These are phyloP conservation scores for Chlamydomonas sphaeroides DNA, from an alignment of 139 green algal genomes.

Conservation along the genomic window DNA sequence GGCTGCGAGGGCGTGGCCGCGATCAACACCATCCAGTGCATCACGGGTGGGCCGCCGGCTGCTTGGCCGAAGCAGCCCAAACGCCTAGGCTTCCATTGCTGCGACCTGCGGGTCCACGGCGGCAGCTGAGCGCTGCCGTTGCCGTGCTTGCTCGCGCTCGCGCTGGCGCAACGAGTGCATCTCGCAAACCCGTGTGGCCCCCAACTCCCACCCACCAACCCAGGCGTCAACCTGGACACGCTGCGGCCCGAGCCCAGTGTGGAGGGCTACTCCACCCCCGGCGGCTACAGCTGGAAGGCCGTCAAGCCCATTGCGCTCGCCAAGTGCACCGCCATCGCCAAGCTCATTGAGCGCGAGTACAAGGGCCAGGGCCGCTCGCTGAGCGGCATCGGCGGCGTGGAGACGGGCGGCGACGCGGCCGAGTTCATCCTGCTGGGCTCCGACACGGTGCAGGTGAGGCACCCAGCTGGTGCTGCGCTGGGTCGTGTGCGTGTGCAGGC, in stretches of 20 bases:
- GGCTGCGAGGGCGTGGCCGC: constrained; percentile 76
- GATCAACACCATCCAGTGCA: constrained; percentile 88
- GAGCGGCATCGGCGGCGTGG: constrained; percentile 91
- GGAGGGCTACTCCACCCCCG: constrained; percentile 83
- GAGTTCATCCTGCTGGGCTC: constrained; percentile 97
- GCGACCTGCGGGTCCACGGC: too few relatives aligned
- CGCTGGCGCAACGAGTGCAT: neutral
- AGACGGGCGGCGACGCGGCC: constrained; percentile 91
- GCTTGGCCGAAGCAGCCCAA: too few relatives aligned
- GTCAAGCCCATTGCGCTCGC: constrained; percentile 98
- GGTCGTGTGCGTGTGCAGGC: too few relatives aligned
- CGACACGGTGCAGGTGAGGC: constrained; percentile 95
- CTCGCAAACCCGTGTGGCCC: neutral
- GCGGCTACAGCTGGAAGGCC: constrained; percentile 85
- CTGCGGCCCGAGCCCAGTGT: constrained; percentile 82
- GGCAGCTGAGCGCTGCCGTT: too few relatives aligned
- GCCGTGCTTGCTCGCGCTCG: too few relatives aligned
- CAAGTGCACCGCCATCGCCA: constrained; percentile 63
- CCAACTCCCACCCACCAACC: neutral
- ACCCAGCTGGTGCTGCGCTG: too few relatives aligned
- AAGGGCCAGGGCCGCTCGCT: constrained; percentile 58
- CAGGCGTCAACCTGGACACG: constrained; percentile 89
- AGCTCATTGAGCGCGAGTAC: constrained; percentile 46
- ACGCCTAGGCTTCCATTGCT: too few relatives aligned
- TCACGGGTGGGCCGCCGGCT: constrained; percentile 42